Base-by-base conservation (phyloP, 345 rosid genomes). In the Cardamine occulta region DNA sequence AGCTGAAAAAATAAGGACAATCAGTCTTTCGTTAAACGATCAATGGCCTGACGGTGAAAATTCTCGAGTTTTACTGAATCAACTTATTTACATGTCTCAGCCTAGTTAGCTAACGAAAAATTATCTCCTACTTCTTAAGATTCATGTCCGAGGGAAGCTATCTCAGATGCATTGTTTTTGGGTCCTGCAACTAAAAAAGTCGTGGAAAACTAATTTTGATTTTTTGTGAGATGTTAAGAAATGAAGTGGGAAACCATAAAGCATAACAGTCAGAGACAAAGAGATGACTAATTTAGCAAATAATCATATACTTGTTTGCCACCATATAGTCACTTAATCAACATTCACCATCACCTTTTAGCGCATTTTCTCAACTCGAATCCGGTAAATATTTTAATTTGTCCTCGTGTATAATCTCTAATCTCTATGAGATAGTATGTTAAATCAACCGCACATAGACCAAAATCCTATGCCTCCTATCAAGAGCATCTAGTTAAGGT, bases 241-340 rank as follows among this genome's bases (percentile, higher is more conserved):
- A 3, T 15, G 8, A n/a, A 45, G 68, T 65, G 70, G 70, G 70
- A 47, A 29, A 18, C 70, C 31, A 11, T 40, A 66, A 66, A 66
- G 40, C 26, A 48, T 2, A 58, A 17, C n/a, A 58, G 44, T 32
- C 4, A 18, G 13, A 64, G 55, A 17, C 56, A 29, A 31, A 18
- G 40, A 47, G 26, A 65, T 65, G 56, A 65, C 42, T 15, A 48
- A 17, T 47, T 6, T 48, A 48, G 29, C 29, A 31, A 64, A 32
- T 21, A 59, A 35, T 67, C 72, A 63, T 63, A 24, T 15, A 63
- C 23, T 42, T 59, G 68, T 63, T 63, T n/a, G 68, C 53, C 68
- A 44, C 68, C 37, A 7, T 24, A 55, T 28, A 28, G 60, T 28
- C 35, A 6, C 37, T 63, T 42, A 67, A 51, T 67, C 72, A 67